Conservation (phyloP, 2,329 filamentous ascomycete genomes). For the Fusarium floridanum region DNA sequence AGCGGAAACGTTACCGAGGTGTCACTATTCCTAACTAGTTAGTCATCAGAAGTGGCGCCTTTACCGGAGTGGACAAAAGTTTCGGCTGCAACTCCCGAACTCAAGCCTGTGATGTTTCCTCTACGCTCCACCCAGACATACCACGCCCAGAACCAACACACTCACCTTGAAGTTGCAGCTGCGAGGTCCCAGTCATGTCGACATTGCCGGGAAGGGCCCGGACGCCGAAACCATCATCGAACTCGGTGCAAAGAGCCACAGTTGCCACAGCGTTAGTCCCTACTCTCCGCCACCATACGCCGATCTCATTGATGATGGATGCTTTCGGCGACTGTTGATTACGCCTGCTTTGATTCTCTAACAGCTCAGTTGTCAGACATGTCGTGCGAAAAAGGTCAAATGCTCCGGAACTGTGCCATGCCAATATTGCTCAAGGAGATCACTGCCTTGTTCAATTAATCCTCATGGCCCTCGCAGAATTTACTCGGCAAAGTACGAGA, state of each 20-base stretch:
- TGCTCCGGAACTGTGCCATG: neutral
- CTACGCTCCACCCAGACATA: neutral
- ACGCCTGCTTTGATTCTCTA: neutral
- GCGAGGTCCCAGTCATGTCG: neutral
- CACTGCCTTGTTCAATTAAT: neutral
- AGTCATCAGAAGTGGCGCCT: no score
- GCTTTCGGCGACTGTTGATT: neutral
- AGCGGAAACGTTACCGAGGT: neutral
- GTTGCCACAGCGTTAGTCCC: neutral
- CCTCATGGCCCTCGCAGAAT: neutral
- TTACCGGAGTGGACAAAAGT: no score
- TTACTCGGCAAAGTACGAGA: neutral
- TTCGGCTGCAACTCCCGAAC: neutral
- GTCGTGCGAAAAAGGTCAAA: neutral
- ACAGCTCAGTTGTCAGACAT: neutral
- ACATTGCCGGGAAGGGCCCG: neutral
- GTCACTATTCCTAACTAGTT: neutral
- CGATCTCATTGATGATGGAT: neutral
- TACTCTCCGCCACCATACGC: neutral
- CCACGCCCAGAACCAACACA: neutral
- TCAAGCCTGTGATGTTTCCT: neutral
- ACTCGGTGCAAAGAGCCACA: neutral
- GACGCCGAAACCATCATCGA: neutral
- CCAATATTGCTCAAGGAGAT: neutral
- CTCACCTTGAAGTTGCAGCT: neutral